A percentile compares a stretch with the other conserved stretches of the same genome.
phyloP scores from a whole-genome alignment of 1,284 basidiomycete genomes.

The Wallemia ichthyophaga region DNA sequence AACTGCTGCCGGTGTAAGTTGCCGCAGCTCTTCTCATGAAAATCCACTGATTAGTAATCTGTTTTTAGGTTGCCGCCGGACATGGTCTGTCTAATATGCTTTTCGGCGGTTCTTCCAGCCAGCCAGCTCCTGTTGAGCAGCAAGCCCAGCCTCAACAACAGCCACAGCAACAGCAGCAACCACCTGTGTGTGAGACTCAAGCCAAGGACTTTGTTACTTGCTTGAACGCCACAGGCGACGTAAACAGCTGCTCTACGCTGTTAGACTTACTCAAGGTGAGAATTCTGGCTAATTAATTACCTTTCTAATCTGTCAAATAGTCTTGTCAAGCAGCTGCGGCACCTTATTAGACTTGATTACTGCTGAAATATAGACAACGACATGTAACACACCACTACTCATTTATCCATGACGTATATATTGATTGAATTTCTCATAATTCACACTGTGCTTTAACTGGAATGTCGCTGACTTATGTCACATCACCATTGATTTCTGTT shows the following conservation, averaged over 20 bases:
- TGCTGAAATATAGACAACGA: neutral
- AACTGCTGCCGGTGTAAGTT: neutral
- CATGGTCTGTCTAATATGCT: slow-evolving; percentile 59
- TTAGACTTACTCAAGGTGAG: neutral
- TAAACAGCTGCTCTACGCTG: neutral
- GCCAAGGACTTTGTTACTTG: neutral
- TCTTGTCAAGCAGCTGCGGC: neutral
- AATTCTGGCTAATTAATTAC: neutral
- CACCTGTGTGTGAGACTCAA: neutral
- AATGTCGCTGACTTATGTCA: too few species aligned
- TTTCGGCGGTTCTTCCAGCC: slow-evolving; percentile 30
- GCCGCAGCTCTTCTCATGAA: neutral
- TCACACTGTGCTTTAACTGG: too few species aligned
- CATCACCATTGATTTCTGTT: too few species aligned
- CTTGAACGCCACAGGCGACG: neutral
- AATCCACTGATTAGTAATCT: neutral
- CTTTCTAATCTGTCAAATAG: neutral
- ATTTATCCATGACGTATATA: too few species aligned
- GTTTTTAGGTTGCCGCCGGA: slow-evolving; percentile 20
- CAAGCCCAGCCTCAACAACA: slow-evolving; percentile 19
- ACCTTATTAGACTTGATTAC: neutral
- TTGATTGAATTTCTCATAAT: too few species aligned
- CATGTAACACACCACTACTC: neutral
- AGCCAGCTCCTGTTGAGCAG: slow-evolving; percentile 19
- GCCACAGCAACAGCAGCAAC: slow-evolving; percentile 15